A percentile compares a stretch with the other conserved stretches of the same genome.
Evolutionary conservation across 2,329 filamentous ascomycete genomes (phyloP).

Genomic region (Zasmidium citrigriseum): DNA sequence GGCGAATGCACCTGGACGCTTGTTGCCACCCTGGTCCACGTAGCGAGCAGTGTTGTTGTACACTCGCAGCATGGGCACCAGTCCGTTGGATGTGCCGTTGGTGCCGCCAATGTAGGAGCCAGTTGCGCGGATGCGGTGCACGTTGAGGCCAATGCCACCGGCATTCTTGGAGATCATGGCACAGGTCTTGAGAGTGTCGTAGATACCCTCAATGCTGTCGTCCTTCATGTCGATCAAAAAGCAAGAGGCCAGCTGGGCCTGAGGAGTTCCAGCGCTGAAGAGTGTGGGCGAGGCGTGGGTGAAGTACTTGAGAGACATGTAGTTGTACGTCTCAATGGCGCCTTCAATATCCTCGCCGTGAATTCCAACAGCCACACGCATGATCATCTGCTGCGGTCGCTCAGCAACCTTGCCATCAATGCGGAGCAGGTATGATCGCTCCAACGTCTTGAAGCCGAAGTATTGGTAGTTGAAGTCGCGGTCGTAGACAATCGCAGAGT

Average conservation of each 20-base stretch:
- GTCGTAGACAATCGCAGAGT: conserved; percentile 98
- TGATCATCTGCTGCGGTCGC: conserved; percentile 98
- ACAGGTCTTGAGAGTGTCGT: conserved; percentile 98
- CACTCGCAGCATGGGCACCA: conserved; percentile 96
- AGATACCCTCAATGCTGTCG: conserved; percentile 98
- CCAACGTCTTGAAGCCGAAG: conserved; percentile 98
- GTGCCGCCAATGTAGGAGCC: conserved; percentile 98
- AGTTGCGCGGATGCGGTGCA: conserved; percentile 94
- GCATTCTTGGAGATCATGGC: conserved; percentile 99
- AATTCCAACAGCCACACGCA: conserved; percentile 97
- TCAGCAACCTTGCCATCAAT: conserved; percentile 95
- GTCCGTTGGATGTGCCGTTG: conserved; percentile 96
- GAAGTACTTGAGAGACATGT: conserved; percentile 99
- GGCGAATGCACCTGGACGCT: conserved; percentile 96
- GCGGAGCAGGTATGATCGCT: conserved; percentile 95
- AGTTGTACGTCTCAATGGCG: conserved; percentile 95
- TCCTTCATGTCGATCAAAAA: conserved; percentile 99
- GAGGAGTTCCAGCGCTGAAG: conserved; percentile 95
- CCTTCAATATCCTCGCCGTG: conserved; percentile 94
- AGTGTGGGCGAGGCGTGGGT: conserved; percentile 97
- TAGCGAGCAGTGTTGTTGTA: conserved; percentile 99
- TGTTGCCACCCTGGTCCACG: conserved; percentile 98
- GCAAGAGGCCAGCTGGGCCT: conserved; percentile 93
- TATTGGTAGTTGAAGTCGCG: conserved; percentile 99
- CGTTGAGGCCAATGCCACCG: conserved; percentile 94